Base-by-base conservation (phyloP, 495 filamentous ascomycete species). In the Xylaria grammica region DNA sequence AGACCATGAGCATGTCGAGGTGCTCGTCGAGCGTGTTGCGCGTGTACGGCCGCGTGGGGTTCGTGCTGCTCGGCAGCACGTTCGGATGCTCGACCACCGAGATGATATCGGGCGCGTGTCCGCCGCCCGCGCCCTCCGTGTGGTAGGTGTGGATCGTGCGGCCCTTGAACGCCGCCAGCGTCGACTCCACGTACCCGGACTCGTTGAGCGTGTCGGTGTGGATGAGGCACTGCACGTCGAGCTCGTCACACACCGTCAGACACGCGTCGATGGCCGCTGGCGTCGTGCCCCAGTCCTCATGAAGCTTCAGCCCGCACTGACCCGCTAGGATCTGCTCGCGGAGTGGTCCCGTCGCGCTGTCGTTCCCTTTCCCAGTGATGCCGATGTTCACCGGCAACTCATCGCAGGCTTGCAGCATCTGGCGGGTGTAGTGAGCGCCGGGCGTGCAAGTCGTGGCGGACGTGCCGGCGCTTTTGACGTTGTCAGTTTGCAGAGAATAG, bases 121-220 rank as follows among this genome's bases (percentile, higher is more conserved):
- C 95, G 63, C 95, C 95, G 22, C 95, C 95, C 10, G 95, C 95
- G 50, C 95, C 95, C 76, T 99, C 95, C 45, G 96, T 98, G 79
- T 99, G 95, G 79, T 99, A 99, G 15, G 95, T 97, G 80, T 99
- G 95, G 69, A 99, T 97, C 5, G 93, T 91, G 60, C 95, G 91
- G 71, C 87, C 84, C 75, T 93, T 93, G 84, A 98, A 92, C 29
- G 96, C 89, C 22, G 83, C 83, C 66, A 97, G 89, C 40, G 94
- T 97, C 63, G 93, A 90, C 76, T 97, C 96, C 45, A 99, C 95
- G 75, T 96, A 99, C 24, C 95, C 95, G 48, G 91, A 94, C 77
- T 99, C 95, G 77, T 99, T 99, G 46, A 99, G 86, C 0, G 95
- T 99, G 76, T 99, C 95, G 3, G 95, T 98, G 75, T 99, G 95